A percentile compares a stretch with the other conserved stretches of the same genome.
phyloP scores from a whole-genome alignment of 2,329 filamentous ascomycete genomes.

The Pseudogymnoascus sp. region DNA sequence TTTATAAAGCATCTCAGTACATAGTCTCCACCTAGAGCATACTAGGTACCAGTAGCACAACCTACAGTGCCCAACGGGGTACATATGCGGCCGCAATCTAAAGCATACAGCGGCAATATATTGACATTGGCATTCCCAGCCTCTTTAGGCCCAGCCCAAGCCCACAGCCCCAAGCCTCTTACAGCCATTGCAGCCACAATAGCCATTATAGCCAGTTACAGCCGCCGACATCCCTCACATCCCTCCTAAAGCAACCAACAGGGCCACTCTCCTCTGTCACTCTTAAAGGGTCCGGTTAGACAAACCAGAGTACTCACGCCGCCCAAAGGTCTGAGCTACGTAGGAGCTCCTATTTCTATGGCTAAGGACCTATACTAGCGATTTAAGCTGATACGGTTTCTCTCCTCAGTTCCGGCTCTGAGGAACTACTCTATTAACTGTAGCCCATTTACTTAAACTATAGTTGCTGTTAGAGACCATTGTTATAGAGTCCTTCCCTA shows the following conservation, averaged over 20 bases:
- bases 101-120: not conserved
- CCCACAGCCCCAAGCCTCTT: slow-evolving; percentile 4
- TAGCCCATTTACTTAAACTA: not conserved
- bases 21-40: not conserved
- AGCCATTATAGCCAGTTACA: not conserved
- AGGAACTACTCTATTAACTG: not conserved
- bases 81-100: not conserved
- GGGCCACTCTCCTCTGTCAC: not conserved
- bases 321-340: not conserved
- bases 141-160: not conserved
- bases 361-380: not conserved
- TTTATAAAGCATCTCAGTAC: not conserved
- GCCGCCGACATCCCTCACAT: not conserved
- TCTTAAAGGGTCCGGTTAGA: not conserved
- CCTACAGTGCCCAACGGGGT: not conserved
- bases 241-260: not conserved
- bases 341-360: not conserved
- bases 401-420: not conserved
- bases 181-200: not conserved
- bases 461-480: not conserved
- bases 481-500: not conserved
- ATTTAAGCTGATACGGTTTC: not conserved
- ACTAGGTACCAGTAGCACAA: not conserved
- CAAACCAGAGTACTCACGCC: not conserved
- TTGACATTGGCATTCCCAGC: not conserved